These are phyloP conservation scores for Phytophthora lateralis DNA, from an alignment of 352 stramenopile genomes.

Conservation along the genomic window DNA sequence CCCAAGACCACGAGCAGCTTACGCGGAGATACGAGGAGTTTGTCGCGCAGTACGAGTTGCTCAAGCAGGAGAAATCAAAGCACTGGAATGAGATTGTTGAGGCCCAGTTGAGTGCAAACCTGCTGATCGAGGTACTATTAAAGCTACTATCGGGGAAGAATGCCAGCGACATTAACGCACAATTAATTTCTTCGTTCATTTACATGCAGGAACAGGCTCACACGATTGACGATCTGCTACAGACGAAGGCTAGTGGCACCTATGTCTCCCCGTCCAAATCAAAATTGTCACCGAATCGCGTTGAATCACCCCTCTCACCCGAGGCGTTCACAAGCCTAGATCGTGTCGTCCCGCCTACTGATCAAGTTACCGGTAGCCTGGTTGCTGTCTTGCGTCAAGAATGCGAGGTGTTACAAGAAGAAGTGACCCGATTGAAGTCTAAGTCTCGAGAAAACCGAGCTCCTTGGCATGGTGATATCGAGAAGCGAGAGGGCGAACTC, in stretches of 20 bases:
- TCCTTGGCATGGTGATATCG: constrained; percentile 35
- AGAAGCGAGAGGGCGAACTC: constrained; percentile 43
- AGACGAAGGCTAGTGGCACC: constrained; percentile 43
- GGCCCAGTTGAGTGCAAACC: constrained; percentile 72
- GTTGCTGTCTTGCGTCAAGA: constrained; percentile 28
- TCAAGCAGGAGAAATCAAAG: constrained; percentile 67
- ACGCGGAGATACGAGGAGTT: constrained; percentile 50
- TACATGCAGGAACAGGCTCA: constrained; percentile 63
- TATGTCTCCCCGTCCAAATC: constrained; percentile 45
- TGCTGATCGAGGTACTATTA: constrained; percentile 68
- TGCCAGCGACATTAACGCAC: not conserved
- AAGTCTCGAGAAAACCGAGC: constrained; percentile 33
- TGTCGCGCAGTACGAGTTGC: constrained; percentile 50
- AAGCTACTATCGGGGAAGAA: not conserved
- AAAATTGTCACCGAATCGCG: constrained; percentile 9
- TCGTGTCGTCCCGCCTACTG: constrained; percentile 12
- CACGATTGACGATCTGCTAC: constrained; percentile 76
- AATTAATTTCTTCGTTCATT: not conserved
- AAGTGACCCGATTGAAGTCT: constrained; percentile 28
- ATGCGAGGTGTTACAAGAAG: constrained; percentile 21
- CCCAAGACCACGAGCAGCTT: constrained; percentile 46
- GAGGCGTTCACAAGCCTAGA: constrained; percentile 3
- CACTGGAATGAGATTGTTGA: constrained; percentile 78
- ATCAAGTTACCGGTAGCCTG: constrained; percentile 6
- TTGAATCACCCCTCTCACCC: constrained; percentile 9